Conservation (phyloP, 2,329 filamentous ascomycete genomes). For the Corynespora cassiicola region DNA sequence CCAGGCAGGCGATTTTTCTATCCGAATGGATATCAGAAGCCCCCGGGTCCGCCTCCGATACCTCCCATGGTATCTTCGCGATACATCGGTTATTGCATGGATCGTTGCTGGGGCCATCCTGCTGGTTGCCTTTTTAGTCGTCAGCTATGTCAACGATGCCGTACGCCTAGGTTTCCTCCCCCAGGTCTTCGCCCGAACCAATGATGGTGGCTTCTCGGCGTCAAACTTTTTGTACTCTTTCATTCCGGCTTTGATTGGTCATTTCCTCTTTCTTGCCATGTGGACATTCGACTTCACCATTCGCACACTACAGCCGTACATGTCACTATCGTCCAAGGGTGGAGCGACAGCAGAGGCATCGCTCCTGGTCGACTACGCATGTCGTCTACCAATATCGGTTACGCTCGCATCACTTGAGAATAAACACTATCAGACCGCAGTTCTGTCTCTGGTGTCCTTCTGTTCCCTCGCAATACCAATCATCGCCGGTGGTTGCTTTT, state of each 20-base stretch:
- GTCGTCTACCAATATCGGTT: conserved; percentile 67
- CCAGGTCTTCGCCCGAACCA: conserved; percentile 66
- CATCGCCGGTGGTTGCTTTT: conserved; percentile 74
- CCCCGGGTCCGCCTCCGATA: conserved; percentile 67
- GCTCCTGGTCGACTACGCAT: conserved; percentile 74
- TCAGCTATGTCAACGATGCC: conserved; percentile 76
- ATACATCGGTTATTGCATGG: conserved; percentile 70
- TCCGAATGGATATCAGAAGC: conserved; percentile 59
- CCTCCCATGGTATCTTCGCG: conserved; percentile 78
- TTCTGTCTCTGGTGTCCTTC: conserved; percentile 65
- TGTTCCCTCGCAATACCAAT: conserved; percentile 70
- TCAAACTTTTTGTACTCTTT: conserved; percentile 90
- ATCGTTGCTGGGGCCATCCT: conserved; percentile 52
- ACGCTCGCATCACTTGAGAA: conserved; percentile 65
- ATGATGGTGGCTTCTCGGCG: conserved; percentile 72
- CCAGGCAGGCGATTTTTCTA: conserved; percentile 49
- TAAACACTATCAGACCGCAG: conserved; percentile 70
- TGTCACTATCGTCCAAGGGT: conserved; percentile 63
- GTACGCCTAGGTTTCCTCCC: conserved; percentile 76
- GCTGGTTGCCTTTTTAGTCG: conserved; percentile 65
- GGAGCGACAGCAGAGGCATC: conserved; percentile 69
- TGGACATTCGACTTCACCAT: conserved; percentile 71
- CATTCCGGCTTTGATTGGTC: conserved; percentile 71
- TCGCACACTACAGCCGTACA: conserved; percentile 73
- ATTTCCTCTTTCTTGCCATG: conserved; percentile 71